phyloP scores from a whole-genome alignment of 129 eudicot species.

The Arctium minus region DNA sequence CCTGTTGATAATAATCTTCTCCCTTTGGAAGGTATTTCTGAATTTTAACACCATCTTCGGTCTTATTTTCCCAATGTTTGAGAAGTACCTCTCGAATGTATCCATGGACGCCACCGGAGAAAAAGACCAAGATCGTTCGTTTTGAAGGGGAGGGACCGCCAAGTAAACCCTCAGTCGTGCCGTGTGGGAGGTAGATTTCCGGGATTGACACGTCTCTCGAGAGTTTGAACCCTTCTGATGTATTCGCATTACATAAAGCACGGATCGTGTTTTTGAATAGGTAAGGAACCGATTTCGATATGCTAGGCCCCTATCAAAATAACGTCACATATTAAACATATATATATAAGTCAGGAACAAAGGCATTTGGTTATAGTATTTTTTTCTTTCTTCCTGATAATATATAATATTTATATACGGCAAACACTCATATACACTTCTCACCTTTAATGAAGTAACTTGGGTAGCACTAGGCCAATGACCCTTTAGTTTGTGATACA shows the following conservation, averaged over 20 bases:
- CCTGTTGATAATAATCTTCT: slow-evolving; percentile 10
- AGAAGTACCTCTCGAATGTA: slow-evolving; percentile 26
- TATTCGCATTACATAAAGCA: slow-evolving; percentile 26
- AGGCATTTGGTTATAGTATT: background rate
- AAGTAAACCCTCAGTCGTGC: slow-evolving; percentile 18
- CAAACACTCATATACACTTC: background rate
- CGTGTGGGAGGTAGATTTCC: slow-evolving; percentile 27
- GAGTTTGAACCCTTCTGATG: slow-evolving; percentile 31
- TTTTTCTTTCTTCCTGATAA: background rate
- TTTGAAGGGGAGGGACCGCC: slow-evolving; percentile 15
- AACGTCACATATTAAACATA: background rate
- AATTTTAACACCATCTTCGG: slow-evolving; percentile 15
- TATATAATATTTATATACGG: background rate
- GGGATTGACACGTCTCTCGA: slow-evolving; percentile 40
- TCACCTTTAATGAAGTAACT: background rate
- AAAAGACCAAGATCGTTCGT: slow-evolving; percentile 33
- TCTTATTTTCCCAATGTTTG: slow-evolving; percentile 35
- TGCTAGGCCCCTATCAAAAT: slow-evolving; percentile 31
- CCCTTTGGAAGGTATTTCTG: slow-evolving; percentile 32
- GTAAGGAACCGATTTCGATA: slow-evolving; percentile 29
- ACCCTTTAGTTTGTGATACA: background rate
- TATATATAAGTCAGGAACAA: background rate
- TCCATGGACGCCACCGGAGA: slow-evolving; percentile 42
- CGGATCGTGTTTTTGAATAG: slow-evolving; percentile 35
- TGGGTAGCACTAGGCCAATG: too few species aligned